Evolutionary conservation across 2,329 filamentous ascomycete genomes (phyloP).

Genomic region (Sclerotiophoma versabilis): DNA sequence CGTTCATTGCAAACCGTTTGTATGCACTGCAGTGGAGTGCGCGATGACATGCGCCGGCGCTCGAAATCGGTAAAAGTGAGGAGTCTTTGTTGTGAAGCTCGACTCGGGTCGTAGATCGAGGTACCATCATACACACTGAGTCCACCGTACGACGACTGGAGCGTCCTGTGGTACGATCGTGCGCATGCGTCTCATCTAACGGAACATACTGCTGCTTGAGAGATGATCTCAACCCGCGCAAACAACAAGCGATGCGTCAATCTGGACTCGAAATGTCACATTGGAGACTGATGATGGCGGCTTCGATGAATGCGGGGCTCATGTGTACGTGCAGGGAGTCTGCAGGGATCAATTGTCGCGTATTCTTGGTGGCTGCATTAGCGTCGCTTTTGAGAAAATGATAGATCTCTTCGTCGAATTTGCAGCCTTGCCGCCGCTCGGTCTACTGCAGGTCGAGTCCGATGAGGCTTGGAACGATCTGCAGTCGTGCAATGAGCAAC

Average conservation of each 20-base stretch:
- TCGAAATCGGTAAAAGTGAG: neutral
- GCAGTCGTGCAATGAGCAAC: slow-evolving; percentile 3
- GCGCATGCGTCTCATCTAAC: neutral
- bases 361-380: slow-evolving; percentile 17
- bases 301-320: slow-evolving; percentile 7
- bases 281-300: neutral
- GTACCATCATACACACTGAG: slow-evolving; percentile 1
- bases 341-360: slow-evolving; percentile 12
- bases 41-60: slow-evolving; percentile 1
- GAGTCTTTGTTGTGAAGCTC: neutral
- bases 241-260: neutral
- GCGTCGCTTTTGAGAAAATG: slow-evolving; percentile 5
- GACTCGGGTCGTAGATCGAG: neutral
- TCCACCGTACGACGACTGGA: neutral
- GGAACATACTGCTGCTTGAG: neutral
- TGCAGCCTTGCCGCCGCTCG: slow-evolving; percentile 7
- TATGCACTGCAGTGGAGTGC: neutral
- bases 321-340: slow-evolving; percentile 6
- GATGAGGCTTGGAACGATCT: slow-evolving; percentile 9
- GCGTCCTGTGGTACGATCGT: neutral
- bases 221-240: neutral
- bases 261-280: neutral
- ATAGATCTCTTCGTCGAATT: slow-evolving; percentile 7
- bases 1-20: neutral
- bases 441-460: slow-evolving; percentile 1